Evolutionary conservation across 495 filamentous ascomycete genomes (phyloP).

Genomic region (Talaromyces thailandensis): DNA sequence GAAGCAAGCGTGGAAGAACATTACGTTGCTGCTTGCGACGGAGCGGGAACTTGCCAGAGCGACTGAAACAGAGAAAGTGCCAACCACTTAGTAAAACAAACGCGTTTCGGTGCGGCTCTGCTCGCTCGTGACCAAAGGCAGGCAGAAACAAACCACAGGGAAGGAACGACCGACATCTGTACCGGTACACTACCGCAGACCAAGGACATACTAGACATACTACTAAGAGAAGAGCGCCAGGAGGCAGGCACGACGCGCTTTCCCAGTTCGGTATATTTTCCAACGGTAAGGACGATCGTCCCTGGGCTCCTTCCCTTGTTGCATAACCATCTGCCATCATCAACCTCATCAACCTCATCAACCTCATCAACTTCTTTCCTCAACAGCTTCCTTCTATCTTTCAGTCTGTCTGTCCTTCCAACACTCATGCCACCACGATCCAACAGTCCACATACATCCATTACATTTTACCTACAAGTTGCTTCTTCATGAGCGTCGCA

Average conservation of each 20-base stretch:
- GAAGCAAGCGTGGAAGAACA: background rate
- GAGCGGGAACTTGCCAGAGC: background rate
- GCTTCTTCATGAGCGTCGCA: background rate
- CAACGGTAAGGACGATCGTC: background rate
- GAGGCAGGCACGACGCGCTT: background rate
- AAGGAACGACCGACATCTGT: background rate
- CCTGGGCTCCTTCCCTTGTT: background rate
- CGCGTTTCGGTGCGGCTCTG: background rate
- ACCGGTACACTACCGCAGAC: no score
- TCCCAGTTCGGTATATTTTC: background rate
- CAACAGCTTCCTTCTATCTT: background rate
- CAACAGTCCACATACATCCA: background rate
- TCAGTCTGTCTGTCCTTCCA: background rate
- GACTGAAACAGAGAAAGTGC: background rate
- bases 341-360: background rate
- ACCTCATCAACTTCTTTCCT: background rate
- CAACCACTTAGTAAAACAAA: background rate
- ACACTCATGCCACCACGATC: background rate
- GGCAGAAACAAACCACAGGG: background rate
- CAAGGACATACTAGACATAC: no score
- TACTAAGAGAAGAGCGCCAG: background rate
- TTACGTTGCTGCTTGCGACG: constrained; percentile 2
- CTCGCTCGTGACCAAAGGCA: background rate
- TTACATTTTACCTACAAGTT: background rate
- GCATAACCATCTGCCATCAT: background rate